A percentile compares a stretch with the other conserved stretches of the same genome.
Conservation (phyloP, 495 filamentous ascomycete species). For the Coniosporium apollinis region DNA sequence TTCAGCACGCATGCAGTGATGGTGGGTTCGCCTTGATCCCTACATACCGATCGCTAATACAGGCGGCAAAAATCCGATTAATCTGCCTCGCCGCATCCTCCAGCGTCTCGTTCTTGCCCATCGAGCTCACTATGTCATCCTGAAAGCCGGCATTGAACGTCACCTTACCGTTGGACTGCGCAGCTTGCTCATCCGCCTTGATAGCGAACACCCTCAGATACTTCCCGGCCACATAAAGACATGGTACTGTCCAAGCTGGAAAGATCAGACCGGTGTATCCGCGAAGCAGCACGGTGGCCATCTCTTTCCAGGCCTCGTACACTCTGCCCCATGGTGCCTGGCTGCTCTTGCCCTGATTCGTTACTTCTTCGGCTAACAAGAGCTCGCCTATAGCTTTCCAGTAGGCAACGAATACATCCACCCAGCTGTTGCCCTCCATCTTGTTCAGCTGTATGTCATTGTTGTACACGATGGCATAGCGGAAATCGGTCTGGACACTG, state of each 20-base stretch:
- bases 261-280: slow-evolving; percentile 56
- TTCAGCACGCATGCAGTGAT: background rate
- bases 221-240: slow-evolving; percentile 68
- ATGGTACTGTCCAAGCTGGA: slow-evolving; percentile 74
- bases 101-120: slow-evolving; percentile 58
- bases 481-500: slow-evolving; percentile 38
- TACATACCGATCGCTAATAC: slow-evolving; percentile 70
- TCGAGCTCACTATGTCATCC: slow-evolving; percentile 58
- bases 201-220: slow-evolving; percentile 77
- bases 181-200: slow-evolving; percentile 54
- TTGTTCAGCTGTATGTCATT: slow-evolving; percentile 35
- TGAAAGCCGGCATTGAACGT: slow-evolving; percentile 37
- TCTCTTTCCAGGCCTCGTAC: slow-evolving; percentile 72
- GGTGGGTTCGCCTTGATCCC: background rate
- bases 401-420: slow-evolving; percentile 64
- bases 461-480: slow-evolving; percentile 42
- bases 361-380: slow-evolving; percentile 20
- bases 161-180: slow-evolving; percentile 28
- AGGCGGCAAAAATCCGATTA: slow-evolving; percentile 76
- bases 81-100: slow-evolving; percentile 80
- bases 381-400: slow-evolving; percentile 60
- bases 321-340: slow-evolving; percentile 51
- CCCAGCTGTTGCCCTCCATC: slow-evolving; percentile 56
- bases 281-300: slow-evolving; percentile 50
- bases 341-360: slow-evolving; percentile 12